Percentiles rank a stretch among this genome's conserved stretches.
These are phyloP conservation scores for Inga laurina DNA, from an alignment of 306 rosid genomes.

Conservation along the genomic window DNA sequence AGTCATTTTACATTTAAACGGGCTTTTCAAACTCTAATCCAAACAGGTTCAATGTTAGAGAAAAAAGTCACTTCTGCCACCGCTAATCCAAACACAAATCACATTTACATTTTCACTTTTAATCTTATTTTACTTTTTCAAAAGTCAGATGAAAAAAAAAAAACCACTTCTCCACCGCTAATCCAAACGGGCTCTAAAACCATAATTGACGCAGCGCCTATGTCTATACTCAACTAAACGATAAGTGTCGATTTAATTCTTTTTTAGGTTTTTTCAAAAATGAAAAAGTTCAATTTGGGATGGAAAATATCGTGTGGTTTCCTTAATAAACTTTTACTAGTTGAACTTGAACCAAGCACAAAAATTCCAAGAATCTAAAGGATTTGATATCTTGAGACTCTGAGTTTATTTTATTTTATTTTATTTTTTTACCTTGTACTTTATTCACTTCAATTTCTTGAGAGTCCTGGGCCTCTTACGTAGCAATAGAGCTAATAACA, in stretches of 20 bases:
- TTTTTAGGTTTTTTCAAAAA: not conserved
- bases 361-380: not conserved
- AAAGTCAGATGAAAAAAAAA: too few relatives aligned
- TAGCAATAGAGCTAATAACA: not conserved
- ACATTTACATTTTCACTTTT: too few relatives aligned
- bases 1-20: too few relatives aligned
- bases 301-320: not conserved
- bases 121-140: too few relatives aligned
- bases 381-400: not conserved
- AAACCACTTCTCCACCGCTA: too few relatives aligned
- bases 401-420: not conserved
- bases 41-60: too few relatives aligned
- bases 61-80: too few relatives aligned
- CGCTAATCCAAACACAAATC: too few relatives aligned
- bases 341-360: not conserved
- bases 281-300: not conserved
- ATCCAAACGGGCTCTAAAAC: too few relatives aligned
- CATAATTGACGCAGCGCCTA: not conserved
- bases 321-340: not conserved
- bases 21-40: too few relatives aligned
- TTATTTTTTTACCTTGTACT: not conserved
- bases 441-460: not conserved
- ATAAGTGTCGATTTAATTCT: too few relatives aligned
- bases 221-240: not conserved
- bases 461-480: not conserved